Evolutionary conservation across 305 asterid genomes (phyloP).

Genomic region (Fraxinus ornus): DNA sequence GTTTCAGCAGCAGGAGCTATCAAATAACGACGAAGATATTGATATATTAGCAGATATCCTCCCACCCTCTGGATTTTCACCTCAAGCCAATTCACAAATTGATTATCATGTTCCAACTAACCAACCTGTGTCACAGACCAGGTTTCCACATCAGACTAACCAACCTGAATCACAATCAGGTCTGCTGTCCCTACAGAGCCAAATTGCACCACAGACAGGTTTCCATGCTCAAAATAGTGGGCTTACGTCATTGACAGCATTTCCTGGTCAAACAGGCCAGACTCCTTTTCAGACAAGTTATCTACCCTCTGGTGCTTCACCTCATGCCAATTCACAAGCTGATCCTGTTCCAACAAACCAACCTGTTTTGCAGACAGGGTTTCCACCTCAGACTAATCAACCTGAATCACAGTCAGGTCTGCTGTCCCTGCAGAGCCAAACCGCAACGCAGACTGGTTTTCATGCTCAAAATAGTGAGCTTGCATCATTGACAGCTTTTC

Average conservation of each 20-base stretch:
- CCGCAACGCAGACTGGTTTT: conserved; percentile 34
- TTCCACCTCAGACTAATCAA: background rate
- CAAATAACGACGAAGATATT: conserved; percentile 28
- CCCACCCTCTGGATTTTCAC: conserved; percentile 65
- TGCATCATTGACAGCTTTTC: conserved; percentile 28
- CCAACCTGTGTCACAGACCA: conserved; percentile 37
- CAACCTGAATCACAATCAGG: conserved; percentile 35
- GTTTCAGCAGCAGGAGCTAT: conserved; percentile 46
- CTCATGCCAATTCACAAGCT: conserved; percentile 35
- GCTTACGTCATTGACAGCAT: conserved; percentile 27
- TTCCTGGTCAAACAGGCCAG: conserved; percentile 45
- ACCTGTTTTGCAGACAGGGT: background rate
- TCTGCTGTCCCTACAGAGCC: conserved; percentile 34
- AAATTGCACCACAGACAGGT: conserved; percentile 36
- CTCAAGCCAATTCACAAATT: conserved; percentile 35
- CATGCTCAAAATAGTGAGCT: conserved; percentile 47
- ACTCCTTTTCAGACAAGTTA: conserved; percentile 19
- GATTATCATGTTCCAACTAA: conserved; percentile 38
- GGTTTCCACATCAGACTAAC: conserved; percentile 47
- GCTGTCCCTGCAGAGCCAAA: conserved; percentile 49
- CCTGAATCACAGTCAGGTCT: conserved; percentile 43
- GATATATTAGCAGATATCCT: conserved; percentile 96
- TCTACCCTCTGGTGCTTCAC: conserved; percentile 51
- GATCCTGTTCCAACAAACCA: conserved; percentile 25
- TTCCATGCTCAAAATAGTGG: conserved; percentile 49